Evolutionary conservation across 768 basidiomycete genomes (phyloP).

Genomic region (Tricholoma hemisulphureum): DNA sequence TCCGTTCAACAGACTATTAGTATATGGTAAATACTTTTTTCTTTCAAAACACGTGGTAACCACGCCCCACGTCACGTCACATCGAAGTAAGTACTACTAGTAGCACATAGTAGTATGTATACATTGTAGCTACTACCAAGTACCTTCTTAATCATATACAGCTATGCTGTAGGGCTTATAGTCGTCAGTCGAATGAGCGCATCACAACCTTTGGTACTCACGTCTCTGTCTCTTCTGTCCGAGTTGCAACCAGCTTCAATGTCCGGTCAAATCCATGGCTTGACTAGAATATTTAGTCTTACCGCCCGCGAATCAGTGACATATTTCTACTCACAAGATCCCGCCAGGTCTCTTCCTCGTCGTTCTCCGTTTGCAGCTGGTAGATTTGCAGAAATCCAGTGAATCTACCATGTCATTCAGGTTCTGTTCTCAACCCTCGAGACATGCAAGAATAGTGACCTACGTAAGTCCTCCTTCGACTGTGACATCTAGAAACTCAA

Average conservation of each 20-base stretch:
- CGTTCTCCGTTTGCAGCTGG: constrained; percentile 81
- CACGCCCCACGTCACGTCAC: background rate
- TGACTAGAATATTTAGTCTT: constrained; percentile 40
- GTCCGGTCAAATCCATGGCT: constrained; percentile 75
- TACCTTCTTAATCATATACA: too few relatives aligned
- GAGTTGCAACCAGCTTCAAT: constrained; percentile 54
- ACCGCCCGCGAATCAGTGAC: background rate
- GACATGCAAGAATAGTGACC: constrained; percentile 27
- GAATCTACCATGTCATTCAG: constrained; percentile 42
- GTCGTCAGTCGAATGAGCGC: background rate
- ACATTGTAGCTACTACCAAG: too few relatives aligned
- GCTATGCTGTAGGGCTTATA: too few relatives aligned
- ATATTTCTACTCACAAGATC: constrained; percentile 55
- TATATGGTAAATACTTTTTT: too few relatives aligned
- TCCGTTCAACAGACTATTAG: too few relatives aligned
- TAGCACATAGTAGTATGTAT: too few relatives aligned
- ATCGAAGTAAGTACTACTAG: too few relatives aligned
- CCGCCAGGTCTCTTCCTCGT: constrained; percentile 82
- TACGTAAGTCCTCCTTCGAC: constrained; percentile 74
- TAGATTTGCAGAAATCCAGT: constrained; percentile 83
- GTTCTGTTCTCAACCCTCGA: background rate
- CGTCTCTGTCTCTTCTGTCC: constrained; percentile 51
- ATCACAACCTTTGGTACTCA: background rate
- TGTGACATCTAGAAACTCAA: constrained; percentile 73
- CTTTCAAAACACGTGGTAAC: background rate